Evolutionary conservation across 2,329 filamentous ascomycete species (phyloP).

Genomic region (Nemania serpens): DNA sequence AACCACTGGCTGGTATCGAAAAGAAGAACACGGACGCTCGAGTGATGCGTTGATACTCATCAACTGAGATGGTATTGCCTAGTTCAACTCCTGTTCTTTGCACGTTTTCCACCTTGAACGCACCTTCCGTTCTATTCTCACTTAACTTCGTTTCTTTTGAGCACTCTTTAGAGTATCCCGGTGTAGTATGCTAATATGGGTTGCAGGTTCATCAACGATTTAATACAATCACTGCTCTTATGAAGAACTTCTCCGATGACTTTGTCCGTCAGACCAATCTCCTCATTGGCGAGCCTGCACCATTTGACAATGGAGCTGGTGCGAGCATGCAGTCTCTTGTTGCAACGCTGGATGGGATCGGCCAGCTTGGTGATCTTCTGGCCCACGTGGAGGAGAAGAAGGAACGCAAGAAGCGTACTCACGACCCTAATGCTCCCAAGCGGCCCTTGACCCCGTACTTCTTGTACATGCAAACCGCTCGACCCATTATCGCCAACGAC

Average conservation of each 20-base stretch:
- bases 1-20: no score
- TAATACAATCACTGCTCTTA: conserved; percentile 76
- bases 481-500: conserved; percentile 79
- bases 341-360: conserved; percentile 58
- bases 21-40: no score
- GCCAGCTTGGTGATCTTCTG: conserved; percentile 51
- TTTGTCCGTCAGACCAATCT: conserved; percentile 90
- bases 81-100: not conserved
- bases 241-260: conserved; percentile 79
- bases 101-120: not conserved
- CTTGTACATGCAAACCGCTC: conserved; percentile 88
- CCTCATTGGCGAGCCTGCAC: conserved; percentile 69
- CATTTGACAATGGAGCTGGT: conserved; percentile 52
- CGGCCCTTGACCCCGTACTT: conserved; percentile 93
- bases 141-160: not conserved
- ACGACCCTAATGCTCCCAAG: conserved; percentile 94
- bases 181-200: conserved; percentile 2
- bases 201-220: conserved; percentile 75
- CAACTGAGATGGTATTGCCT: no score
- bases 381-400: conserved; percentile 71
- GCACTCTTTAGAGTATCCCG: not conserved
- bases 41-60: no score
- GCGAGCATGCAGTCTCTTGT: conserved; percentile 45
- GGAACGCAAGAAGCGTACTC: conserved; percentile 85
- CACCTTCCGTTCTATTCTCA: not conserved